Evolutionary conservation across 2,329 filamentous ascomycete genomes (phyloP).

Genomic region (Pezicula rhizophila): DNA sequence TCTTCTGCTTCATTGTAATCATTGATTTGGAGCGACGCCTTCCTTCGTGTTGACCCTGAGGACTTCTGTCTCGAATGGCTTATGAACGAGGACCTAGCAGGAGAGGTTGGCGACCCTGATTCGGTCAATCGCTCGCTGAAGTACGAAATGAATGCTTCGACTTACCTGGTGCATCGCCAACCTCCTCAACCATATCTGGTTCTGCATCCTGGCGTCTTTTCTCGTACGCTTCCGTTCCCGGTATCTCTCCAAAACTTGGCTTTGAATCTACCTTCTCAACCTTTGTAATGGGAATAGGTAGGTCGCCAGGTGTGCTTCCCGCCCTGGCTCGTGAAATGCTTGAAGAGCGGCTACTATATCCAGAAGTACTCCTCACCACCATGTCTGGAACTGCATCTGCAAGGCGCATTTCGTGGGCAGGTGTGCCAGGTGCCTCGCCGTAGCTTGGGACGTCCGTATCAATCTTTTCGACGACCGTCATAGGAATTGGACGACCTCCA

Average conservation of each 20-base stretch:
- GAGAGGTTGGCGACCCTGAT: slow-evolving; percentile 50
- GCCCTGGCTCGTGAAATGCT: slow-evolving; percentile 18
- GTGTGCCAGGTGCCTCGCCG: slow-evolving; percentile 55
- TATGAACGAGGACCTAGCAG: slow-evolving; percentile 40
- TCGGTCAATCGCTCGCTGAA: slow-evolving; percentile 53
- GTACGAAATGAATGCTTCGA: slow-evolving; percentile 20
- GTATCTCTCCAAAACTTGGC: slow-evolving; percentile 54
- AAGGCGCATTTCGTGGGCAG: slow-evolving; percentile 48
- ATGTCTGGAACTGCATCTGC: slow-evolving; percentile 56
- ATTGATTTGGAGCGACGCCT: slow-evolving; percentile 36
- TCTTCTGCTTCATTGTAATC: slow-evolving; percentile 55
- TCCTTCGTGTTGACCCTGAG: slow-evolving; percentile 21
- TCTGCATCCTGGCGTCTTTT: slow-evolving; percentile 50
- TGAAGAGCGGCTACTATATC: slow-evolving; percentile 14
- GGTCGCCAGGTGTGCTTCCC: slow-evolving; percentile 25
- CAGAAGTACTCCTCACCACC: slow-evolving; percentile 40
- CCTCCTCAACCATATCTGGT: slow-evolving; percentile 51
- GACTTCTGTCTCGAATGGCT: slow-evolving; percentile 32
- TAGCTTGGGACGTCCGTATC: slow-evolving; percentile 46
- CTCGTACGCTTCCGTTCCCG: slow-evolving; percentile 51
- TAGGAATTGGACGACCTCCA: slow-evolving; percentile 42
- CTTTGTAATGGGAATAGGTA: slow-evolving; percentile 50
- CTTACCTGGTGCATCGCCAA: slow-evolving; percentile 51
- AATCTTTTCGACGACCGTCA: slow-evolving; percentile 51
- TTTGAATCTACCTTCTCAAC: slow-evolving; percentile 52